Percentiles rank a stretch among this genome's conserved stretches.
phyloP scores from a whole-genome alignment of 805 yeast species.

The Kodamaea leandrae region DNA sequence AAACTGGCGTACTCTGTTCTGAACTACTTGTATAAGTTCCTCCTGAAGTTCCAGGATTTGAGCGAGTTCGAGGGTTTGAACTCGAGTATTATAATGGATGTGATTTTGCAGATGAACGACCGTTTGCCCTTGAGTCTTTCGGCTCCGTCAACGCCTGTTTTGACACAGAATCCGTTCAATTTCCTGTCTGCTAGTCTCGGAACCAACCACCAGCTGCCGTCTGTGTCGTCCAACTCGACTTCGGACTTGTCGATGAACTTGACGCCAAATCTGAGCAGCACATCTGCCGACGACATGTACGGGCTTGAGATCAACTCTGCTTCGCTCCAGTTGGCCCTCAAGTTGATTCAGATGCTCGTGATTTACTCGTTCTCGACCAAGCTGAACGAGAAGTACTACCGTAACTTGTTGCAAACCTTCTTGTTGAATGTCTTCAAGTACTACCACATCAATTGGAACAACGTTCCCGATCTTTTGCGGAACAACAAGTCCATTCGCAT shows the following conservation, averaged over 20 bases:
- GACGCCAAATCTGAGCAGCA: neutral
- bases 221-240: constrained; percentile 1
- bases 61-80: constrained; percentile 35
- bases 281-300: constrained; percentile 1
- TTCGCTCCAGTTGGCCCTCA: constrained; percentile 28
- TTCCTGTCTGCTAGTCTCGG: constrained; percentile 5
- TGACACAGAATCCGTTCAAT: constrained; percentile 10
- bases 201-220: constrained; percentile 1
- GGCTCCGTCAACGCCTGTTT: constrained; percentile 43
- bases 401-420: constrained; percentile 32
- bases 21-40: constrained; percentile 20
- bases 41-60: constrained; percentile 18
- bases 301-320: constrained; percentile 22
- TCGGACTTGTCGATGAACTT: constrained; percentile 7
- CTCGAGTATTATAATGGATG: constrained; percentile 30
- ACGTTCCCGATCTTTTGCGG: constrained; percentile 31
- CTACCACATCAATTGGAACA: constrained; percentile 44
- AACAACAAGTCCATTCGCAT: constrained; percentile 36
- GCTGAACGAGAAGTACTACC: constrained; percentile 27
- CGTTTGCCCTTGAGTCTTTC: constrained; percentile 42
- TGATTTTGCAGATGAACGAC: constrained; percentile 39
- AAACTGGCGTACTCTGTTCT: constrained; percentile 17
- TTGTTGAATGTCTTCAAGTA: constrained; percentile 32
- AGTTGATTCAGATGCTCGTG: constrained; percentile 33
- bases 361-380: constrained; percentile 34